Base-by-base conservation (phyloP, 192 early-diverging fungal genomes). In the Mycoemilia scoparia region DNA sequence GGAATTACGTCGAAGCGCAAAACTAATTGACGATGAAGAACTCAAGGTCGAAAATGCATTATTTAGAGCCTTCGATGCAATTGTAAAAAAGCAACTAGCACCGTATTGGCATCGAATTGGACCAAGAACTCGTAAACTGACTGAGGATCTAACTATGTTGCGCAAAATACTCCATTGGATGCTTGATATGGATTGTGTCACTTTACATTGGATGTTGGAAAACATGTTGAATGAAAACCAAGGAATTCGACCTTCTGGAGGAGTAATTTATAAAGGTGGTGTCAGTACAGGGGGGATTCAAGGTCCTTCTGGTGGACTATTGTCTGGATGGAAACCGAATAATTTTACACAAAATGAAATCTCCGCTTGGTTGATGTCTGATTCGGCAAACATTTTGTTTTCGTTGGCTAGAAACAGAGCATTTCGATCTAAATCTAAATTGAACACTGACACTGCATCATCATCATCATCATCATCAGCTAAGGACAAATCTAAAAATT, bases 81-180 rank as follows among this genome's bases (percentile, higher is more conserved):
- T 84, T 20, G 54, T 96, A 12, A 61, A 74, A 21, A 53, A 47
- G 1, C 85, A 87, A 51, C 51, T 96, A 29, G 72, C 77, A 36
- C 80, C 84, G 5, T 60, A 85, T 24, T 96, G 88, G 90, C 87
- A 96, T 56, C 51, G 72, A 11, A 68, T 91, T 17, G 66, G 71
- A 19, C 29, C 43, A 5, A 77, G 75, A 24, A 73, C 76, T 2
- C 85, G 83, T 38, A 64, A 76, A 11, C 58, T 96, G 12, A 73
- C 82, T 2, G 41, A 32, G 2, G 92, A 96, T 45, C 28, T 96
- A 19, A 66, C 65, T 12, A 64, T 63, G 0, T 57, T 93, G 18
- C 68, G 89, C 1, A 64, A 64, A 4, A 49, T 96, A 11, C 43
- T 87, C 8, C 51, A 53, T 15, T 9, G 15, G 39, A 23, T 27